Evolutionary conservation across 2,329 filamentous ascomycete genomes (phyloP), one percentile per base, ranked within the genome.

Genomic region (Nemania sp.): DNA sequence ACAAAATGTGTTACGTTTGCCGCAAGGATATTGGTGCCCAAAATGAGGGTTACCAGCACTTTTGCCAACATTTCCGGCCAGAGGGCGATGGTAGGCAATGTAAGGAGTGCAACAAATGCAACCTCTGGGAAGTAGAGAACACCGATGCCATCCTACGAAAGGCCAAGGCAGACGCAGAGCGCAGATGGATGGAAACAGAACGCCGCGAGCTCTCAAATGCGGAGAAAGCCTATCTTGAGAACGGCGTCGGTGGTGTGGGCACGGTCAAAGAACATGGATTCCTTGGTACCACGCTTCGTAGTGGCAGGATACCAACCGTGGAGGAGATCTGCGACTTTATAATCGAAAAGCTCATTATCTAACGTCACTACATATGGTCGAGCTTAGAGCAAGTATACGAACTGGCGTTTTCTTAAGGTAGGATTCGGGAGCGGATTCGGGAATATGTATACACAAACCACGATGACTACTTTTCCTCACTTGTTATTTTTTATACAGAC

Each of bases 1-100:
- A 98, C 81, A 92, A 92, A 74, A 98, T 98, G 95, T 99, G 96
- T 79, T 99, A 99, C 77, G 89, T 98, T 54, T 99, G 96, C 80
- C 92, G 96, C 47, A 91, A 91, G 73, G 90, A 93, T 75, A 88
- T 91, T 54, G 83, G 85, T 64, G 83, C 87, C 57, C 69, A 73
- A 41, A 80, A 80, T 55, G 91, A 94, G 78, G 94, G 95, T 0
- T 98, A 99, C 79, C 86, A 89, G 45, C 96, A 99, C 80, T 99
- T 98, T 77, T 99, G 96, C 79, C 92, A 97, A 78, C 96, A 98
- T 80, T 98, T 98, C 79, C 88, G 96, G 8, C 91, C 93, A 10
- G 87, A 92, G 69, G 93, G 92, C 0, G 93, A 94, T 56, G 83
- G 85, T 22, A 87, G 88, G 15, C 84, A 85, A 15, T 99, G 96